Evolutionary conservation across 768 basidiomycete genomes (phyloP).

Genomic region (Xerocomellus dryophilus): DNA sequence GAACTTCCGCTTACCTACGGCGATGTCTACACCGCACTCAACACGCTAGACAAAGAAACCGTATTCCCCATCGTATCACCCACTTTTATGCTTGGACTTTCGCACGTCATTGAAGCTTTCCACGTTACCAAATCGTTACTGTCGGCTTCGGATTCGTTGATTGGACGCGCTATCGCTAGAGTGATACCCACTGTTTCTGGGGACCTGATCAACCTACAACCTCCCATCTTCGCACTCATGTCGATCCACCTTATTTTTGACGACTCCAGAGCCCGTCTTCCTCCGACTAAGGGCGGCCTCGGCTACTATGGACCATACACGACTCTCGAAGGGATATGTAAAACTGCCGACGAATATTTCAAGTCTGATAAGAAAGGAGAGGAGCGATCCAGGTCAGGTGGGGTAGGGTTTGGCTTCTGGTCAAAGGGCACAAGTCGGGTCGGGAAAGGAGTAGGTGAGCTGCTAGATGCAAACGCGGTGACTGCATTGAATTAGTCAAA

Average conservation of each 20-base stretch:
- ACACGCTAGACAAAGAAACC: slow-evolving; percentile 55
- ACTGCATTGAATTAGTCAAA: slow-evolving; percentile 20
- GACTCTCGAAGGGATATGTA: slow-evolving; percentile 55
- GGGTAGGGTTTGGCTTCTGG: slow-evolving; percentile 43
- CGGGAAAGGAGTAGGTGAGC: slow-evolving; percentile 27
- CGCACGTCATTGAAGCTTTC: slow-evolving; percentile 55
- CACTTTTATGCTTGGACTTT: slow-evolving; percentile 62
- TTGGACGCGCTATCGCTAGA: slow-evolving; percentile 34
- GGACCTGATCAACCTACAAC: slow-evolving; percentile 56
- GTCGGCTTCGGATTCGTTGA: slow-evolving; percentile 26
- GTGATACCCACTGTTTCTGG: slow-evolving; percentile 45
- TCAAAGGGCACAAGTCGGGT: slow-evolving; percentile 29
- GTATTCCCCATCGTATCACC: slow-evolving; percentile 55
- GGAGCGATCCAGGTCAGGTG: slow-evolving; percentile 41
- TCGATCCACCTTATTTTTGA: slow-evolving; percentile 59
- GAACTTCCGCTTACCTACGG: slow-evolving; percentile 61
- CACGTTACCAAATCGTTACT: slow-evolving; percentile 47
- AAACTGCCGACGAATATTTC: slow-evolving; percentile 49
- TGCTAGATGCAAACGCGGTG: slow-evolving; percentile 13
- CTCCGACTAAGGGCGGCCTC: slow-evolving; percentile 57
- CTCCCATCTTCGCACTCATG: slow-evolving; percentile 52
- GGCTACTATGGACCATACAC: slow-evolving; percentile 60
- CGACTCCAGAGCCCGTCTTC: slow-evolving; percentile 58
- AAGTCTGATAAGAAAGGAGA: slow-evolving; percentile 38
- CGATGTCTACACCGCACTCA: slow-evolving; percentile 56